Evolutionary conservation across 1,284 basidiomycete genomes (phyloP), one percentile per base, ranked within the genome.

Genomic region (Tylopilus sp.): DNA sequence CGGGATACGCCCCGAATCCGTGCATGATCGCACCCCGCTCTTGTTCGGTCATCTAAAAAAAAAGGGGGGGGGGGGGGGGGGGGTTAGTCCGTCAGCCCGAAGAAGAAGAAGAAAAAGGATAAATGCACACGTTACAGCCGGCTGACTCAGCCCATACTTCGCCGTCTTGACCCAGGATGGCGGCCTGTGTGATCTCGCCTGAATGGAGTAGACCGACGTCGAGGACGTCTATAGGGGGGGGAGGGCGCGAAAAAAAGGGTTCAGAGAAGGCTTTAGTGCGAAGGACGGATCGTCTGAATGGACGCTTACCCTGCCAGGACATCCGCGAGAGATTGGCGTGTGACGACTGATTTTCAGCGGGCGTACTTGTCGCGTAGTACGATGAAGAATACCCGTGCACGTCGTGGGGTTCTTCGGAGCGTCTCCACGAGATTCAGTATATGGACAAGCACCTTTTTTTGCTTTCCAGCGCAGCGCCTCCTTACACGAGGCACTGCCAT

Each of bases 141-240:
- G 78, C 12, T 13, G 83, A 82, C 6, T 78, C 61, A 18, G 92
- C 94, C 95, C 95, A 97, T 23, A 95, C 77, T 53, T 95, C 93
- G 43, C 93, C 92, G 60, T 82, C 73, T 56, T 78, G 79, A 35
- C 93, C 94, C 46, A 97, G 56, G 70, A 97, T 97, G 37, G 92
- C 92, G 35, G 91, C 93, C 61, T 81, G 77, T 35, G 73, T 50
- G 66, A 97, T 75, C 71, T 84, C 90, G 59, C 84, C 85, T 50
- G 76, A 87, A 26, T 82, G 89, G 56, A 96, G 68, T 54, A 97
- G 83, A 68, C 94, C 86, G 63, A 74, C 49, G 39, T 60, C 58
- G 39, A 60, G 59, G 43, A 60, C 50, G 51, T 60, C 61, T 59
- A 48, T 44, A 38, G 25, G 15, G 21, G 15, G 16, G 18, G 6